Percentiles rank a stretch among this genome's conserved stretches.
These are phyloP conservation scores for Aspergillus felis DNA, from an alignment of 2,329 filamentous ascomycete species.

Conservation along the genomic window DNA sequence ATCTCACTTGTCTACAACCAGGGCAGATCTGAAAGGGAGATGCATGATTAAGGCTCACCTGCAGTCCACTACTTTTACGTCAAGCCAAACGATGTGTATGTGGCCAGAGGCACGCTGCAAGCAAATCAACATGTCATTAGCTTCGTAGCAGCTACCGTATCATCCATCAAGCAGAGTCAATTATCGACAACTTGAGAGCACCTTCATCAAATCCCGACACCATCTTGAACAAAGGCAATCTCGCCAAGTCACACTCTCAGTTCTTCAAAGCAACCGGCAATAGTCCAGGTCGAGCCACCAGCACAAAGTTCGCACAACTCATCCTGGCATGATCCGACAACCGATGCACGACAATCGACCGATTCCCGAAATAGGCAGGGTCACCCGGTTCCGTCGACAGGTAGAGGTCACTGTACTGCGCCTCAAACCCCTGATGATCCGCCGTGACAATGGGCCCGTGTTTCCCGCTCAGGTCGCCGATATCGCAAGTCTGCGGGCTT, in stretches of 20 bases:
- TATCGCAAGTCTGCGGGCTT: conserved; percentile 63
- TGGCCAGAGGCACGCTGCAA: background rate
- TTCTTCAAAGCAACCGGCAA: background rate
- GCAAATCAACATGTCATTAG: background rate
- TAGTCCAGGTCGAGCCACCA: background rate
- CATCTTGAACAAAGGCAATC: background rate
- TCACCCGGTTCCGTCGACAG: conserved; percentile 41
- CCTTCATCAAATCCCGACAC: background rate
- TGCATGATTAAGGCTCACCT: background rate
- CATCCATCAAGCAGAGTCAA: background rate
- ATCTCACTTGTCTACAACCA: background rate
- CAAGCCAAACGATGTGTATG: background rate
- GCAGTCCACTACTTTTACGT: background rate
- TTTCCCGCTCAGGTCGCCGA: conserved; percentile 74
- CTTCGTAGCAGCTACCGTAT: background rate
- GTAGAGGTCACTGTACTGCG: conserved; percentile 47
- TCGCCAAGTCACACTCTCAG: background rate
- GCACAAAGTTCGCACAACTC: conserved; percentile 55
- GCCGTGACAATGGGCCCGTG: conserved; percentile 58
- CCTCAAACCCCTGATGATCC: conserved; percentile 25
- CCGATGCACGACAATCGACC: conserved; percentile 52
- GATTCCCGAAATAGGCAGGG: conserved; percentile 51
- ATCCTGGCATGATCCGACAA: conserved; percentile 50
- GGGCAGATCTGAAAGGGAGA: background rate
- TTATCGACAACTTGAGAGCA: background rate